These are phyloP conservation scores for Hypoxylon sp. DNA, from an alignment of 2,329 filamentous ascomycete species.

Conservation along the genomic window DNA sequence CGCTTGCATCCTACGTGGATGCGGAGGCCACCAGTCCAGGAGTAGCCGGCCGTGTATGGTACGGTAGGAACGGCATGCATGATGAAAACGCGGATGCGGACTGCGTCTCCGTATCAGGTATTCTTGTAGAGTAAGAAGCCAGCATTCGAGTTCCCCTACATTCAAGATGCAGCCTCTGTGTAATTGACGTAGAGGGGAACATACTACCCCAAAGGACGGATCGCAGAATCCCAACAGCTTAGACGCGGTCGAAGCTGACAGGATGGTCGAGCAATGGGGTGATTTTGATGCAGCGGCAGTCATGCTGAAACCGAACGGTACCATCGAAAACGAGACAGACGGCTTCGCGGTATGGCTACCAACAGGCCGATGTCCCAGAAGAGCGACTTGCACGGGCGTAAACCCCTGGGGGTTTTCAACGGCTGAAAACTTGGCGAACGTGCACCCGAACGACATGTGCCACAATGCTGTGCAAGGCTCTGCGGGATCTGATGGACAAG, in stretches of 20 bases:
- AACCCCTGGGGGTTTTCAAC: conserved; percentile 55
- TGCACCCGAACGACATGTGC: conserved; percentile 57
- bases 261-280: conserved; percentile 59
- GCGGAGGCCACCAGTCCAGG: conserved; percentile 51
- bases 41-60: conserved; percentile 60
- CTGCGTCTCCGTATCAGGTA: neutral
- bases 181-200: neutral
- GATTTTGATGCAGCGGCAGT: conserved; percentile 57
- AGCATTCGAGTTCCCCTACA: conserved; percentile 3
- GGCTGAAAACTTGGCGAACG: conserved; percentile 45
- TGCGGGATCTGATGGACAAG: conserved; percentile 60
- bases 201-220: conserved; percentile 57
- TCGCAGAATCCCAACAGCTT: conserved; percentile 59
- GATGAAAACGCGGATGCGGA: conserved; percentile 5
- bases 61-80: neutral
- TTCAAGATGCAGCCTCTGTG: neutral
- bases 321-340: conserved; percentile 50
- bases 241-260: conserved; percentile 50
- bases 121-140: neutral
- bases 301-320: conserved; percentile 52
- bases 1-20: conserved; percentile 65
- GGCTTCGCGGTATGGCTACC: conserved; percentile 52
- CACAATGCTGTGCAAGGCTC: conserved; percentile 57
- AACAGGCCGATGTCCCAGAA: conserved; percentile 49
- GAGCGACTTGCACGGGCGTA: conserved; percentile 50